phyloP scores from a whole-genome alignment of 257 asterid species.

The Solanum dulcamara region DNA sequence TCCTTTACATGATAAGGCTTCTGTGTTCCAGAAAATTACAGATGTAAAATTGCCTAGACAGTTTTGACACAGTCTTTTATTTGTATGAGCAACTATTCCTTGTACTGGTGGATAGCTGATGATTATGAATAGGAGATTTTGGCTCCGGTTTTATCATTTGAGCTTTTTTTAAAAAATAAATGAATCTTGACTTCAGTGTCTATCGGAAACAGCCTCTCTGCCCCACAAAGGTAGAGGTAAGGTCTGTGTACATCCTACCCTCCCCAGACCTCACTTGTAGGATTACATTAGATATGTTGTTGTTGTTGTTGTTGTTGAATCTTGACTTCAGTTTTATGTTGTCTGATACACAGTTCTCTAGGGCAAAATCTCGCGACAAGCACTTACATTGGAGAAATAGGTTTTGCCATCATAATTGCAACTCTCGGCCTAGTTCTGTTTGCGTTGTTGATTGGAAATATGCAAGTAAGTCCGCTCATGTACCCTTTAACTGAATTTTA shows the following conservation, averaged over 20 bases:
- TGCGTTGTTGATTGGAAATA: conserved; percentile 86
- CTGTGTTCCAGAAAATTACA: neutral
- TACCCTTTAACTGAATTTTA: neutral
- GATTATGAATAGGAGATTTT: neutral
- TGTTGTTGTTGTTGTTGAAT: neutral
- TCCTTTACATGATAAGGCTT: neutral
- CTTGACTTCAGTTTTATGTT: neutral
- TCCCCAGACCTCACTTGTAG: neutral
- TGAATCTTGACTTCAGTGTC: no score
- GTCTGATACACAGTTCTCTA: conserved; percentile 50
- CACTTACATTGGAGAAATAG: conserved; percentile 69
- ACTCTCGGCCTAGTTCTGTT: conserved; percentile 79
- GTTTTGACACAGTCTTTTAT: neutral
- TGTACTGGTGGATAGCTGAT: neutral
- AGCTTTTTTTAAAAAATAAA: neutral
- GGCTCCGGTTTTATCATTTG: neutral
- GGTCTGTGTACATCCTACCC: neutral
- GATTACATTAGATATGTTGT: neutral
- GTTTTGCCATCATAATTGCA: conserved; percentile 68
- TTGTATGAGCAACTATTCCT: neutral
- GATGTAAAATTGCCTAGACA: neutral
- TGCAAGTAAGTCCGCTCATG: conserved; percentile 53
- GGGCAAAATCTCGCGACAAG: conserved; percentile 83
- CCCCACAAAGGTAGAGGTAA: neutral
- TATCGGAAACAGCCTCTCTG: neutral